A percentile compares a stretch with the other conserved stretches of the same genome.
These are phyloP conservation scores for Haplosporangium sp. DNA, from an alignment of 371 early-diverging fungal genomes.

Conservation along the genomic window DNA sequence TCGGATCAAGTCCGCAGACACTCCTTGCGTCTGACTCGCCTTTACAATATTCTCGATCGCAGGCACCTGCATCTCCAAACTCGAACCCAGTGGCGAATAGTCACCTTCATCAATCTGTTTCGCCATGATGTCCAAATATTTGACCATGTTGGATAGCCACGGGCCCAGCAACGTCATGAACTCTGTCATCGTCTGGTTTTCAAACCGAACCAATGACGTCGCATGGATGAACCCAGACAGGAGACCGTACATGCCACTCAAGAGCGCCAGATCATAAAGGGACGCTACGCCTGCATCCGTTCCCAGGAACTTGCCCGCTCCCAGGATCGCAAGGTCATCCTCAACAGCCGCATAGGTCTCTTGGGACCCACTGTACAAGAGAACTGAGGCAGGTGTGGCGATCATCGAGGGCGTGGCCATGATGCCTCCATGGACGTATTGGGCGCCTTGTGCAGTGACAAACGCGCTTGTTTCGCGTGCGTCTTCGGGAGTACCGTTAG, in stretches of 20 bases:
- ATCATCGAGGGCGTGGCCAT: constrained; percentile 9
- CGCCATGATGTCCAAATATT: constrained; percentile 7
- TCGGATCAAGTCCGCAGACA: constrained; percentile 7
- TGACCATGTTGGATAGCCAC: constrained; percentile 1
- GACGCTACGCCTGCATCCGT: constrained; percentile 13
- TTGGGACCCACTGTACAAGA: constrained; percentile 13
- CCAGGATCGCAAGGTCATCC: constrained; percentile 3
- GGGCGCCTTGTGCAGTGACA: constrained; percentile 5
- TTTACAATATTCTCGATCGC: constrained; percentile 14
- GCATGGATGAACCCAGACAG: constrained; percentile 14
- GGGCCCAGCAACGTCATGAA: constrained; percentile 13
- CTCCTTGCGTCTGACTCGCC: constrained; percentile 6
- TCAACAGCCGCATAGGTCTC: constrained; percentile 8
- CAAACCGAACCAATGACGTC: constrained; percentile 7
- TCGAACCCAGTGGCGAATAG: constrained; percentile 6
- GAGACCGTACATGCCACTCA: constrained; percentile 19
- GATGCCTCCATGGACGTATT: constrained; percentile 16
- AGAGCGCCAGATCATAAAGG: constrained; percentile 8
- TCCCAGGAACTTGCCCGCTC: constrained; percentile 1
- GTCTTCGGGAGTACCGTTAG: constrained; percentile 9
- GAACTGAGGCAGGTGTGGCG: constrained; percentile 1
- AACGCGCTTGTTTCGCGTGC: constrained; percentile 6
- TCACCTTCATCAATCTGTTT: constrained; percentile 15
- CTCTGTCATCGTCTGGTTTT: constrained; percentile 3
- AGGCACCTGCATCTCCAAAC: constrained; percentile 18